Evolutionary conservation across 1,284 basidiomycete species (phyloP), one percentile per base, ranked within the genome.

Genomic region (Moesziomyces globuligerus): DNA sequence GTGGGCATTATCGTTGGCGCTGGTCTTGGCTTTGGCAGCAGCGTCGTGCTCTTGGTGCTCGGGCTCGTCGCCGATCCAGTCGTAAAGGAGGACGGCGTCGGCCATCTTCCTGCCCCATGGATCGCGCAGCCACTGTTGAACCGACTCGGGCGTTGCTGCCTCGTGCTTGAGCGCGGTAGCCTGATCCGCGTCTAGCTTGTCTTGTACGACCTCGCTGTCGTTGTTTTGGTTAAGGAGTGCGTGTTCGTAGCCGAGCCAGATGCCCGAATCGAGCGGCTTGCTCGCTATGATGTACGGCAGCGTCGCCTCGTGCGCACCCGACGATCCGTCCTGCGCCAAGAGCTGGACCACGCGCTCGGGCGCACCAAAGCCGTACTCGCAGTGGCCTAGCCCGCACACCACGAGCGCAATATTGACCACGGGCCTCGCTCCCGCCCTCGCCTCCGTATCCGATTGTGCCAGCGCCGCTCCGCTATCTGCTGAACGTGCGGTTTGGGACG

Each of bases 331-430:
- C 26, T 56, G 34, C 0, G 49, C 47, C 4, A 72, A 55, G 10
- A 72, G 40, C 37, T 72, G 49, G 3, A 67, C 45, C 2, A 67
- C 56, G 10, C 66, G 44, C 39, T 75, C 73, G 11, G 74, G 74
- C 11, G 75, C 67, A 13, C 75, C 75, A 37, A 76, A 69, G 13
- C 67, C 59, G 38, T 69, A 75, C 46, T 78, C 72, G 48, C 57
- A 60, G 48, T 78, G 75, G 17, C 75, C 75, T 7, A 72, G 29
- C 3, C 75, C 75, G 9, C 53, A 54, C 2, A 78, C 53, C 10
- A 70, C 74, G 24, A 78, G 29, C 1, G 61, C 67, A 1, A 67
- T 46, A 15, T 70, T 59, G 38, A 61, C 28, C 4, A 58, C 25
- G 4, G 43, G 58, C n/a, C n/a, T 42, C 47, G 51, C 15, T 43